phyloP scores from a whole-genome alignment of 148 eudicot species.

The Suaeda aralocaspica region DNA sequence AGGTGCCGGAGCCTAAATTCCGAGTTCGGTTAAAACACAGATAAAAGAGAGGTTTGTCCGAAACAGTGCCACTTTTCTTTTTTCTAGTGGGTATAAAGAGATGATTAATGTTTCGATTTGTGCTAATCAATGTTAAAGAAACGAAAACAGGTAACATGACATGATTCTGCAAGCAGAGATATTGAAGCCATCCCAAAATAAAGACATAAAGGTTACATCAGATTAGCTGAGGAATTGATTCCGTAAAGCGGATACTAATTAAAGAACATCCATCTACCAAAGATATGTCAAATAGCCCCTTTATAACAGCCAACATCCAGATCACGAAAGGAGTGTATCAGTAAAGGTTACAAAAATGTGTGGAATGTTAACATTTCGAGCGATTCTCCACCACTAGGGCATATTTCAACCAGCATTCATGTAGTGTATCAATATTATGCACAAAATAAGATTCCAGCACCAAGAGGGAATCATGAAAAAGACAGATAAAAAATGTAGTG shows the following conservation, averaged over 20 bases:
- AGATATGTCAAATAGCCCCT: constrained; percentile 1
- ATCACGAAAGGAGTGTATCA: constrained; percentile 18
- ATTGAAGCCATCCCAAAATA: too few species aligned
- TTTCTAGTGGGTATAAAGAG: too few species aligned
- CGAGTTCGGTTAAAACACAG: too few species aligned
- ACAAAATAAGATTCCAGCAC: constrained; percentile 36
- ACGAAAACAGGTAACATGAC: too few species aligned
- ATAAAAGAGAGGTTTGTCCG: too few species aligned
- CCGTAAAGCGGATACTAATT: constrained; percentile 20
- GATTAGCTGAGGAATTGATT: constrained; percentile 34
- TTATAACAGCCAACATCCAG: not conserved
- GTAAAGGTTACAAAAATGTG: constrained; percentile 19
- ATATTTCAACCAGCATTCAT: constrained; percentile 22
- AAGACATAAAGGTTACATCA: too few species aligned
- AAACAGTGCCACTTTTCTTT: too few species aligned
- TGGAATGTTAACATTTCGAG: constrained; percentile 11
- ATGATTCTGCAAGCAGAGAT: too few species aligned
- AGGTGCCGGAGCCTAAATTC: too few species aligned
- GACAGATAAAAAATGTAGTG: constrained; percentile 20
- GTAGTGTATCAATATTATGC: constrained; percentile 10
- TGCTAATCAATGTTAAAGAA: too few species aligned
- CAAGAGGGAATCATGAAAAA: constrained; percentile 26
- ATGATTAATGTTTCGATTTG: too few species aligned
- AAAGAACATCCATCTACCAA: constrained; percentile 25
- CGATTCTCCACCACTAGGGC: constrained; percentile 20